phyloP scores from a whole-genome alignment of 2,329 filamentous ascomycete species.

The Microsporum canis region DNA sequence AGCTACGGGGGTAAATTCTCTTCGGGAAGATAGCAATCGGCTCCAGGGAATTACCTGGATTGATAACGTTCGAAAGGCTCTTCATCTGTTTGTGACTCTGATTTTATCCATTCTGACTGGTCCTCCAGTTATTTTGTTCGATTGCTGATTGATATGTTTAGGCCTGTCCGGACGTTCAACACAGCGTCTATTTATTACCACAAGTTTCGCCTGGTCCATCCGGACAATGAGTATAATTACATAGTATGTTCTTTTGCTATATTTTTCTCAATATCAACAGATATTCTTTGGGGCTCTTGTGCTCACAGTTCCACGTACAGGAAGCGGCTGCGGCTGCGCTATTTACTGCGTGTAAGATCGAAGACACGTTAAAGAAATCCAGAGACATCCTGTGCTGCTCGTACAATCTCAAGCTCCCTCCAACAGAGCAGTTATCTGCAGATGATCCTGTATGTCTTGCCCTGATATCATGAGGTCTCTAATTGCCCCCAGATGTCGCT shows the following conservation, averaged over 20 bases:
- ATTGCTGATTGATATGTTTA: slow-evolving; percentile 25
- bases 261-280: not conserved
- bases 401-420: slow-evolving; percentile 65
- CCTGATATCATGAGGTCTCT: not conserved
- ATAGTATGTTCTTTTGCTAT: slow-evolving; percentile 28
- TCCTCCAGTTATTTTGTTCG: not conserved
- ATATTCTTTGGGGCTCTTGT: slow-evolving; percentile 4
- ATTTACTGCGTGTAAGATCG: slow-evolving; percentile 91
- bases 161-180: slow-evolving; percentile 81
- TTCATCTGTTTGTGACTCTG: slow-evolving; percentile 57
- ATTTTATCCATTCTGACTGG: not conserved
- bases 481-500: not conserved
- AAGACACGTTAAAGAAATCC: slow-evolving; percentile 96
- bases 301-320: slow-evolving; percentile 27
- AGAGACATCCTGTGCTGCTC: slow-evolving; percentile 83
- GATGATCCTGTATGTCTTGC: slow-evolving; percentile 61
- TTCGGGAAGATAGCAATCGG: slow-evolving; percentile 67
- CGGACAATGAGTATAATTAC: slow-evolving; percentile 76
- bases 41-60: slow-evolving; percentile 83
- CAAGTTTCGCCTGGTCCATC: slow-evolving; percentile 76
- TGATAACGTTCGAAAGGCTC: slow-evolving; percentile 64
- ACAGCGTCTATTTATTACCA: slow-evolving; percentile 90
- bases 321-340: slow-evolving; percentile 81
- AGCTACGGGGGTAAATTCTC: slow-evolving; percentile 58
- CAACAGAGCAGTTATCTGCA: slow-evolving; percentile 57